A percentile compares a stretch with the other conserved stretches of the same genome.
phyloP scores from a whole-genome alignment of 2,329 filamentous ascomycete genomes.

The Colletotrichum tropicale region DNA sequence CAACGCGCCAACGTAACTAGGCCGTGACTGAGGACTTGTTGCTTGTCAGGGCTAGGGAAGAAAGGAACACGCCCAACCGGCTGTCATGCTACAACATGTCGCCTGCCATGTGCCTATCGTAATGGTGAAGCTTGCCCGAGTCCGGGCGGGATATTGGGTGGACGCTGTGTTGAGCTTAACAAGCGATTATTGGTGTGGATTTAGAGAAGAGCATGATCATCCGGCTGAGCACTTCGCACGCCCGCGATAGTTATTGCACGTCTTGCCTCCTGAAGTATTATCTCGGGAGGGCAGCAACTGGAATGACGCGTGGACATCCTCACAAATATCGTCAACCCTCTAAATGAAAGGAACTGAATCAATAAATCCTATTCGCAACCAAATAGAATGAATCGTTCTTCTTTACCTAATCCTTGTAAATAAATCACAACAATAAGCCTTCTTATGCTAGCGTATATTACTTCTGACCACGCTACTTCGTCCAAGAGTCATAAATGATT shows the following conservation, averaged over 20 bases:
- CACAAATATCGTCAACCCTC: fast-evolving
- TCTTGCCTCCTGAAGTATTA: neutral
- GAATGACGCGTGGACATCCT: neutral
- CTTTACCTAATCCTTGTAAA: neutral
- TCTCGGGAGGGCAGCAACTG: neutral
- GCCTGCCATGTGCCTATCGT: neutral
- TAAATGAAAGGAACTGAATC: fast-evolving
- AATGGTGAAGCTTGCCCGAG: neutral
- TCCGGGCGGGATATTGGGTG: neutral
- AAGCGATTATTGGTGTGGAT: neutral
- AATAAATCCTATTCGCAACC: neutral
- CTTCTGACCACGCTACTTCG: neutral
- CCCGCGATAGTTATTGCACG: fast-evolving
- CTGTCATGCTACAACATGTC: neutral
- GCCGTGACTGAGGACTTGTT: neutral
- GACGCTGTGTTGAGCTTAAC: neutral
- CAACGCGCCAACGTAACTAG: neutral
- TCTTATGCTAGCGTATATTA: fast-evolving
- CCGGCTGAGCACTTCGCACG: too few relatives aligned
- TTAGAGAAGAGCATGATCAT: neutral
- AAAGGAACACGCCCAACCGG: neutral
- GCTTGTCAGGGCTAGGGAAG: neutral
- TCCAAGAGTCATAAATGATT: neutral
- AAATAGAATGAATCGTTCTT: neutral
- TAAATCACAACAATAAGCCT: neutral